Evolutionary conservation across 2,329 filamentous ascomycete species (phyloP).

Genomic region (Fusarium tuaranense): DNA sequence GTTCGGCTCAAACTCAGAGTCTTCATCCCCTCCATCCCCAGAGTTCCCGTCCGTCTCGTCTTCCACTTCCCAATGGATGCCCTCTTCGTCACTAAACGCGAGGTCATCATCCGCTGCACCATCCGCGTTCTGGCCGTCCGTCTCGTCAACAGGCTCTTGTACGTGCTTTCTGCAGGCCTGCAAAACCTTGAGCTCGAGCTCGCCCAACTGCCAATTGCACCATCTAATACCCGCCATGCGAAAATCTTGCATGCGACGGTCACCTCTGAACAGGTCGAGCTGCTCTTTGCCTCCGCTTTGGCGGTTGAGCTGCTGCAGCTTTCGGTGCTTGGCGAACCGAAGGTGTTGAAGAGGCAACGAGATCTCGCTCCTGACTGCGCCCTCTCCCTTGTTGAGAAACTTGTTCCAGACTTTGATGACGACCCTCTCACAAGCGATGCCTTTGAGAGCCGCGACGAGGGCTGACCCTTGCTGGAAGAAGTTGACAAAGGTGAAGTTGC

Average conservation of each 20-base stretch:
- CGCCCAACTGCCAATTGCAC: slow-evolving; percentile 4
- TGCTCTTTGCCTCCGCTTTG: slow-evolving; percentile 6
- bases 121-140: background rate
- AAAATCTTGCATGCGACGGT: slow-evolving; percentile 14
- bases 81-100: slow-evolving; percentile 2
- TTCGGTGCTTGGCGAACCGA: slow-evolving; percentile 20
- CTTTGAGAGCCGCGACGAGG: slow-evolving; percentile 47
- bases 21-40: slow-evolving; percentile 5
- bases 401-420: slow-evolving; percentile 49
- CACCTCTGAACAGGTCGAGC: slow-evolving; percentile 13
- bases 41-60: background rate
- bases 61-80: background rate
- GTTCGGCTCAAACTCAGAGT: slow-evolving; percentile 21
- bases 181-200: slow-evolving; percentile 14
- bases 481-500: slow-evolving; percentile 50
- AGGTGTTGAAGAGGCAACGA: slow-evolving; percentile 25
- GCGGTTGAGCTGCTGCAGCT: background rate
- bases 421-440: slow-evolving; percentile 52
- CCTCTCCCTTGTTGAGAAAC: slow-evolving; percentile 23
- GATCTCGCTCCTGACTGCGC: slow-evolving; percentile 6
- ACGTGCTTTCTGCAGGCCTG: slow-evolving; percentile 28
- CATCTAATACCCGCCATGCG: background rate
- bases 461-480: slow-evolving; percentile 49
- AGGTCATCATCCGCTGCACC: background rate
- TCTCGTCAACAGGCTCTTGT: background rate